Evolutionary conservation across 2,329 filamentous ascomycete species (phyloP), one percentile per base, ranked within the genome.

Genomic region (Botrytis deweyae): DNA sequence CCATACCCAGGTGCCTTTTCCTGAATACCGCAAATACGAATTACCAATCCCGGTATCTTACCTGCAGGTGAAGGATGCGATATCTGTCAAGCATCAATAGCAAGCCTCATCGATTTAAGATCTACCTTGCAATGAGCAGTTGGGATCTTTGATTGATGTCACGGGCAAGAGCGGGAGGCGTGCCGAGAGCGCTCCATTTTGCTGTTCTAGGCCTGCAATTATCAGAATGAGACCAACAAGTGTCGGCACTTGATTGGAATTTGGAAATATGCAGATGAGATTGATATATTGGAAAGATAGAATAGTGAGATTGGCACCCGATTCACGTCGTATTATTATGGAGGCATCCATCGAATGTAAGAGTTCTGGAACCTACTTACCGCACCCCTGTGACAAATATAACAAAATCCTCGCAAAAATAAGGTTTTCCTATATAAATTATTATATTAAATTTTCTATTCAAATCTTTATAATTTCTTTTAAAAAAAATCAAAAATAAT

Each of bases 301-400:
- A 55, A 22, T 36, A 22, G 62, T 72, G 70, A 67, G 62, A 67
- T 67, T 59, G 7, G 20, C 44, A 29, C 36, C 70, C 63, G n/a
- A 38, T 72, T 14, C 16, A 36, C 18, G n/a, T 67, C 42, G 4
- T 29, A 29, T 6, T 42, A 10, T 40, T 22, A 42, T 42, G 18
- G 25, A 42, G 49, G 25, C 18, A 58, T 14, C 36, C 49, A 29
- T 12, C 40, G 9, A 18, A 64, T 29, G 38, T 64, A n/a, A n/a
- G n/a, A n/a, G n/a, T n/a, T n/a, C n/a, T n/a, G n/a, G n/a, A n/a
- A n/a, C n/a, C n/a, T n/a, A n/a, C n/a, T n/a, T n/a, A n/a, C n/a
- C n/a, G n/a, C n/a, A n/a, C n/a, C n/a, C n/a, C n/a, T n/a, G n/a
- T n/a, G n/a, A n/a, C n/a, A n/a, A n/a, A n/a, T n/a, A n/a, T n/a